Conservation (phyloP, 768 basidiomycete species). For the Mycena albidolilacea region DNA sequence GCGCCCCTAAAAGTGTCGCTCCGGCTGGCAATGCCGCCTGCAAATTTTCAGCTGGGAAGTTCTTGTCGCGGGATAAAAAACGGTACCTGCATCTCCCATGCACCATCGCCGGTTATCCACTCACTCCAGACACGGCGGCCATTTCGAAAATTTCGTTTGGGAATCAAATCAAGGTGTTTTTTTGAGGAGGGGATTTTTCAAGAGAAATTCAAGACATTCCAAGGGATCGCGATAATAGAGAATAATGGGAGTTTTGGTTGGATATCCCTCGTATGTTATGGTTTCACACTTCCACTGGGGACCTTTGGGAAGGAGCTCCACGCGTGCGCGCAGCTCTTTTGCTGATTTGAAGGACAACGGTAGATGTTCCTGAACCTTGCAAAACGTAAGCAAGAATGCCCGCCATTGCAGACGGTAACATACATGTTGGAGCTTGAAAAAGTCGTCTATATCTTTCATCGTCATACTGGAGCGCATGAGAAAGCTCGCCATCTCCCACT, state of each 20-base stretch:
- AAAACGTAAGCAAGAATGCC: neutral
- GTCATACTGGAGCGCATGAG: constrained; percentile 47
- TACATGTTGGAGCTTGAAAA: constrained; percentile 47
- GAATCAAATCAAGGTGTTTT: constrained; percentile 41
- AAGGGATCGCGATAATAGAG: constrained; percentile 47
- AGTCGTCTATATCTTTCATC: constrained; percentile 46
- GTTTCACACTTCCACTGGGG: constrained; percentile 40
- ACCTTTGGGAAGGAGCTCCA: constrained; percentile 40
- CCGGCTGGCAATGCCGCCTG: constrained; percentile 27
- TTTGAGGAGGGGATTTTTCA: constrained; percentile 43
- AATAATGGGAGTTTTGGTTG: constrained; percentile 37
- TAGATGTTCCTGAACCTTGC: constrained; percentile 1
- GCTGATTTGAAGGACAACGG: constrained; percentile 34
- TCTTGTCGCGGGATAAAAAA: constrained; percentile 17
- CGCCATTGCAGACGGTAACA: constrained; percentile 5
- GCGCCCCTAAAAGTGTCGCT: constrained; percentile 29
- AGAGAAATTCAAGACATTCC: constrained; percentile 44
- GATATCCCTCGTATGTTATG: neutral
- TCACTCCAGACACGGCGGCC: constrained; percentile 38
- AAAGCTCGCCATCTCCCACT: constrained; percentile 53
- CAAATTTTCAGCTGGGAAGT: neutral
- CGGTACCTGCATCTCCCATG: constrained; percentile 40
- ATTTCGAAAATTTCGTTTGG: constrained; percentile 38
- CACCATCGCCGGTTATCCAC: constrained; percentile 43
- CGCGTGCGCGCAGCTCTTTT: constrained; percentile 39